Conservation (phyloP, 495 filamentous ascomycete genomes). For the Aspergillus egyptiacus region DNA sequence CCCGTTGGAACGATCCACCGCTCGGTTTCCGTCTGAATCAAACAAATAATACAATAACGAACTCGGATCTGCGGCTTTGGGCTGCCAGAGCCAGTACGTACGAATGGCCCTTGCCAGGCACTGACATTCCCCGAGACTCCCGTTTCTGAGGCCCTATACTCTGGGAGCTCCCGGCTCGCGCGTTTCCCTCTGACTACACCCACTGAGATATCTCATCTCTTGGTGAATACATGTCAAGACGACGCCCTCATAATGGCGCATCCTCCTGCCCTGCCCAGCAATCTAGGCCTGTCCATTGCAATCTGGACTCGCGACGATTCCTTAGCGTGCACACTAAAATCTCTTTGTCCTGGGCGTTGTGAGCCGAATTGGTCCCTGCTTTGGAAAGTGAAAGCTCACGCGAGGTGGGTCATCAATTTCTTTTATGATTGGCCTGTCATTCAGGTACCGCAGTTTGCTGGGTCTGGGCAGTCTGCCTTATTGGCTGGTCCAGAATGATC, state of each 20-base stretch:
- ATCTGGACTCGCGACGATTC: slow-evolving; percentile 3
- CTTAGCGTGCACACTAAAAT: neutral
- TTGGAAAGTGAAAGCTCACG: neutral
- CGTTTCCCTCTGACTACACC: no score
- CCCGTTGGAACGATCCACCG: slow-evolving; percentile 1
- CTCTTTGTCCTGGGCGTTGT: neutral
- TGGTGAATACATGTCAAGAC: neutral
- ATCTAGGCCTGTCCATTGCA: neutral
- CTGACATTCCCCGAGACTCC: neutral
- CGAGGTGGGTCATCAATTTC: neutral
- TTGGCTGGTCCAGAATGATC: neutral
- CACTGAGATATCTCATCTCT: neutral
- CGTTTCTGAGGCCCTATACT: no score
- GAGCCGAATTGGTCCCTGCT: slow-evolving; percentile 2
- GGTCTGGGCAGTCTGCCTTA: neutral
- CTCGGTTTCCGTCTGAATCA: no score
- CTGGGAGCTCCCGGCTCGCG: no score
- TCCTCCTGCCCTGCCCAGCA: neutral
- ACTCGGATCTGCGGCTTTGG: no score
- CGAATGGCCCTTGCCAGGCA: neutral
- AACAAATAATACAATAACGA: no score
- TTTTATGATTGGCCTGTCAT: neutral
- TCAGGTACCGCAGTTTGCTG: slow-evolving; percentile 2
- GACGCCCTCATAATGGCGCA: slow-evolving; percentile 1
- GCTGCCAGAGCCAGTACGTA: no score